phyloP scores from a whole-genome alignment of 1,139 yeast species.

The Diutina pseudorugosa region DNA sequence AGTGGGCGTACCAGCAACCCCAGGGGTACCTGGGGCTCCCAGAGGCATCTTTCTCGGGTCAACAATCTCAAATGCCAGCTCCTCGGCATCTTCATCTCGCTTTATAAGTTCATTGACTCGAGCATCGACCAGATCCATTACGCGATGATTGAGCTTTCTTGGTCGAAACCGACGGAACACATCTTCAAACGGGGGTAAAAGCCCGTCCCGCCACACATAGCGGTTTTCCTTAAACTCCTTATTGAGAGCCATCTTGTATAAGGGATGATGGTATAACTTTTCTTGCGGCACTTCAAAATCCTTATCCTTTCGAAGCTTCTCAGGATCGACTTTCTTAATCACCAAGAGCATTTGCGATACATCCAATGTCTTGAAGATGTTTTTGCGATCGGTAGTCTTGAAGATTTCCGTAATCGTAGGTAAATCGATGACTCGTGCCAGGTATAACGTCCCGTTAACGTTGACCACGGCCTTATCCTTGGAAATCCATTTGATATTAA shows the following conservation, averaged over 20 bases:
- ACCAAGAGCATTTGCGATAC: slow-evolving; percentile 78
- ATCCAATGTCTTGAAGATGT: slow-evolving; percentile 78
- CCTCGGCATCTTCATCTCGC: slow-evolving; percentile 83
- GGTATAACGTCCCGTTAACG: slow-evolving; percentile 47
- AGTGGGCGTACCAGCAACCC: not conserved
- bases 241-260: slow-evolving; percentile 28
- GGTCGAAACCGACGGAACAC: slow-evolving; percentile 38
- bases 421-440: slow-evolving; percentile 77
- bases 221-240: slow-evolving; percentile 28
- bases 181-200: slow-evolving; percentile 60
- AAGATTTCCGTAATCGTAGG: slow-evolving; percentile 85
- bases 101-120: slow-evolving; percentile 13
- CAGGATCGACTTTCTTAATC: slow-evolving; percentile 44
- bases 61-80: slow-evolving; percentile 63
- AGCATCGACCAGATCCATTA: slow-evolving; percentile 58
- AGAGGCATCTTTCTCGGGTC: slow-evolving; percentile 25
- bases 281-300: slow-evolving; percentile 31
- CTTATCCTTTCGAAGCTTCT: slow-evolving; percentile 23
- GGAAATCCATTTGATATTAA: slow-evolving; percentile 74
- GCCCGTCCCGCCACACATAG: slow-evolving; percentile 61
- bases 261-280: slow-evolving; percentile 30
- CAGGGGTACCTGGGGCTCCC: not conserved
- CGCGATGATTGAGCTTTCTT: slow-evolving; percentile 35
- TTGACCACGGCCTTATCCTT: slow-evolving; percentile 61
- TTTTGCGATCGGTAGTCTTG: slow-evolving; percentile 83